Percentiles rank a stretch among this genome's conserved stretches.
Evolutionary conservation across 306 rosid genomes (phyloP).

Genomic region (Malus fusca): DNA sequence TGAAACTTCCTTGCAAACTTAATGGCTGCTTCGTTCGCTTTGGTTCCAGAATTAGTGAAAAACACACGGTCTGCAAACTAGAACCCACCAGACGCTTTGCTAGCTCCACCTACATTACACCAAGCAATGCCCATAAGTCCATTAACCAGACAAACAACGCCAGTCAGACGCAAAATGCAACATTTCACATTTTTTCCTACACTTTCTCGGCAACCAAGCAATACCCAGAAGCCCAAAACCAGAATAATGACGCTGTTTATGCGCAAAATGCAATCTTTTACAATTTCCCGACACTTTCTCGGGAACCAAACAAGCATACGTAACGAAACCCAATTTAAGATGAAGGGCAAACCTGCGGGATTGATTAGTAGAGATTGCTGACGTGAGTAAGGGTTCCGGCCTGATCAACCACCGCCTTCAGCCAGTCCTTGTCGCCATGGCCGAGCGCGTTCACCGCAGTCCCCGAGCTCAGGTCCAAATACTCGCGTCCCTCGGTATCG

Average conservation of each 20-base stretch:
- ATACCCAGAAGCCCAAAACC: neutral
- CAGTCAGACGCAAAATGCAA: neutral
- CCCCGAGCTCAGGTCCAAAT: slow-evolving; percentile 65
- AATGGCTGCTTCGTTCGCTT: slow-evolving; percentile 92
- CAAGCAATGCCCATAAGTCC: slow-evolving; percentile 8
- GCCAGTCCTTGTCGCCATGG: slow-evolving; percentile 73
- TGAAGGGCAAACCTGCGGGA: slow-evolving; percentile 59
- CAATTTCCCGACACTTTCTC: neutral
- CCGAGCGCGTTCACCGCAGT: slow-evolving; percentile 88
- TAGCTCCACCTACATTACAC: slow-evolving; percentile 61
- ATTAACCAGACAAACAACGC: neutral
- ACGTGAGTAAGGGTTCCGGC: slow-evolving; percentile 64
- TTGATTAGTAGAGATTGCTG: slow-evolving; percentile 66
- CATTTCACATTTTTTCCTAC: neutral
- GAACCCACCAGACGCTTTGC: slow-evolving; percentile 59
- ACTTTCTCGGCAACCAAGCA: slow-evolving; percentile 2
- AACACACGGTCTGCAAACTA: slow-evolving; percentile 89
- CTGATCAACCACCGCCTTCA: slow-evolving; percentile 63
- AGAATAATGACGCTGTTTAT: neutral
- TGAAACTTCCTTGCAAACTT: slow-evolving; percentile 87
- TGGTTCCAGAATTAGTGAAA: slow-evolving; percentile 85
- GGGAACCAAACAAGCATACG: neutral
- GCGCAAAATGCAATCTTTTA: neutral
- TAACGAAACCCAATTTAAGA: neutral
- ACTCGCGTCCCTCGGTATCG: slow-evolving; percentile 74